phyloP scores from a whole-genome alignment of 176 grass and related monocot species.

The Eremochloa ophiuroides region DNA sequence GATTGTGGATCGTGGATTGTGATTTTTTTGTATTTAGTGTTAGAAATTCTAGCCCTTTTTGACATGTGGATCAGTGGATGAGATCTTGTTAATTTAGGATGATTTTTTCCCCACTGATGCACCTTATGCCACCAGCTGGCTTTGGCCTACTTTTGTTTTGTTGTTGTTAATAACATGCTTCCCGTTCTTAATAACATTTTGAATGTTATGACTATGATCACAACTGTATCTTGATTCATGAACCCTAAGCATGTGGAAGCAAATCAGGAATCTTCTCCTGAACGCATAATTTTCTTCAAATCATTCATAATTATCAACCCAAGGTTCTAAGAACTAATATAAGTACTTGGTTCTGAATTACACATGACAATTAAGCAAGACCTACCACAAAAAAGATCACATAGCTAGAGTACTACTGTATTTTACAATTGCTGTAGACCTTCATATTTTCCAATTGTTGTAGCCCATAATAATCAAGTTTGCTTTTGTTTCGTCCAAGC shows the following conservation, averaged over 20 bases:
- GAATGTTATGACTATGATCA: neutral
- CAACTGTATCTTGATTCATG: neutral
- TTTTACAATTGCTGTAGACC: neutral
- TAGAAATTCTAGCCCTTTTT: neutral
- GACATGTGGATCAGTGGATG: neutral
- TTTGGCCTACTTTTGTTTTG: neutral
- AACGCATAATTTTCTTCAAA: neutral
- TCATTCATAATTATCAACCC: neutral
- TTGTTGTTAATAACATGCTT: neutral
- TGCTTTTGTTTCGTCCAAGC: constrained; percentile 16
- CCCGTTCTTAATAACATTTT: neutral
- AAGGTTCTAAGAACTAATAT: neutral
- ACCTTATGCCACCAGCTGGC: neutral
- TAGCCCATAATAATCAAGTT: neutral
- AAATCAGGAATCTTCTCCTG: neutral
- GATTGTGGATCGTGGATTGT: too few relatives aligned
- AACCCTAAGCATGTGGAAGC: neutral
- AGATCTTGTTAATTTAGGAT: neutral
- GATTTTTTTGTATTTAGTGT: neutral
- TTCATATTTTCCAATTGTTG: neutral
- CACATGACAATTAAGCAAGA: neutral
- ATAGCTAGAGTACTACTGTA: neutral
- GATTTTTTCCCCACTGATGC: neutral
- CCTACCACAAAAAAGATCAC: neutral
- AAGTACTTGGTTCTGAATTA: neutral